Percentiles rank a stretch among this genome's conserved stretches.
These are phyloP conservation scores for Hymenoscyphus linearis DNA, from an alignment of 2,329 filamentous ascomycete genomes.

Conservation along the genomic window DNA sequence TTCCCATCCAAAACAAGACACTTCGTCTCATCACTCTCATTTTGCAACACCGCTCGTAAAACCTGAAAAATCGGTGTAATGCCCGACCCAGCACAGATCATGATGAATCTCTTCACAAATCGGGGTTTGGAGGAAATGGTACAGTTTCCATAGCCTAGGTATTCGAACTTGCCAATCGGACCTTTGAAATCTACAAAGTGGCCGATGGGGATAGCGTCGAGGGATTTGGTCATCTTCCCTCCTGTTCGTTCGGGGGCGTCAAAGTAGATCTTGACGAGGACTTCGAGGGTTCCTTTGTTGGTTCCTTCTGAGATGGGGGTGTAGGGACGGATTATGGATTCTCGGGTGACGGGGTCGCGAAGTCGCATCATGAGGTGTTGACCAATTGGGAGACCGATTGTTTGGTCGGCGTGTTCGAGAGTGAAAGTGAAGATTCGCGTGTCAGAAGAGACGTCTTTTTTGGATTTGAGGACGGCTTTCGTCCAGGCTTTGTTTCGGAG, in stretches of 20 bases:
- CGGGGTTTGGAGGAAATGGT: constrained; percentile 52
- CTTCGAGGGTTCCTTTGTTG: constrained; percentile 59
- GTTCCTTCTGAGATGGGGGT: constrained; percentile 69
- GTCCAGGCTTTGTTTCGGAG: constrained; percentile 68
- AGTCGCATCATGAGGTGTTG: constrained; percentile 85
- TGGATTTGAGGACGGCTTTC: constrained; percentile 64
- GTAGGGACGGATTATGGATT: constrained; percentile 78
- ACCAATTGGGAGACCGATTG: constrained; percentile 72
- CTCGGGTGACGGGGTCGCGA: constrained; percentile 62
- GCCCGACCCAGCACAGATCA: constrained; percentile 86
- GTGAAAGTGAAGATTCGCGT: constrained; percentile 77
- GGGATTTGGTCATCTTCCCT: constrained; percentile 75
- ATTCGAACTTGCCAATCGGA: constrained; percentile 80
- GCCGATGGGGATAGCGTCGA: constrained; percentile 68
- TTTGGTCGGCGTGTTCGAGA: constrained; percentile 65
- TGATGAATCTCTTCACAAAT: constrained; percentile 63
- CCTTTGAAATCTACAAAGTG: constrained; percentile 80
- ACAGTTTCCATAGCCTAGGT: constrained; percentile 62
- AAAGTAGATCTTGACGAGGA: constrained; percentile 81
- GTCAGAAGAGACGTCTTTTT: constrained; percentile 68
- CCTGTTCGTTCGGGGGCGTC: constrained; percentile 52
- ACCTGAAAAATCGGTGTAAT: constrained; percentile 91
- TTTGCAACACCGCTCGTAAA: constrained; percentile 64
- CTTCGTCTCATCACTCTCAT: constrained; percentile 55
- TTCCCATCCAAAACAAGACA: constrained; percentile 80